A percentile compares a stretch with the other conserved stretches of the same genome.
Evolutionary conservation across 768 basidiomycete species (phyloP).

Genomic region (Crepidotus variabilis): DNA sequence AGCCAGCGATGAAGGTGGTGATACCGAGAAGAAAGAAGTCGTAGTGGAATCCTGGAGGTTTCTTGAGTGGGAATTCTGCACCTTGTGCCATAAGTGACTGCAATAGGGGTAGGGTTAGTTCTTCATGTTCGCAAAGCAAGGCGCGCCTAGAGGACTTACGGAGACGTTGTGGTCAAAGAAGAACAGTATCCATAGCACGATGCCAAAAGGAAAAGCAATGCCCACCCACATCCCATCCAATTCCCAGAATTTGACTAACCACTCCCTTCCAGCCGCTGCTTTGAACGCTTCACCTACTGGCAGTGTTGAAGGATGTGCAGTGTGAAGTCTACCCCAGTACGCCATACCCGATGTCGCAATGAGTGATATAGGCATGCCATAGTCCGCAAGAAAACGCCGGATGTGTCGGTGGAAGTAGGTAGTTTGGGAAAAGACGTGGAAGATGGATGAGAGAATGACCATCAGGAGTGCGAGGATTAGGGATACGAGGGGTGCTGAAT

Average conservation of each 20-base stretch:
- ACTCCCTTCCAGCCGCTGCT: constrained; percentile 67
- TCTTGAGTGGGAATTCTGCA: constrained; percentile 83
- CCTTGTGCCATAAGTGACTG: constrained; percentile 92
- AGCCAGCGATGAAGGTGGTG: constrained; percentile 83
- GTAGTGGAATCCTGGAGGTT: constrained; percentile 83
- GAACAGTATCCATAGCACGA: constrained; percentile 87
- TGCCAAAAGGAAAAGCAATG: constrained; percentile 84
- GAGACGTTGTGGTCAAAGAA: constrained; percentile 96
- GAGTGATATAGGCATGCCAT: constrained; percentile 88
- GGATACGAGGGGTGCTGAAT: constrained; percentile 7
- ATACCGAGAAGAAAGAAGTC: constrained; percentile 91
- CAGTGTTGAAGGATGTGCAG: constrained; percentile 57
- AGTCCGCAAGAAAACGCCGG: constrained; percentile 76
- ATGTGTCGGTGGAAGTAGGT: constrained; percentile 70
- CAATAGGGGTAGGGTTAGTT: not conserved
- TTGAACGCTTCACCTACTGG: constrained; percentile 68
- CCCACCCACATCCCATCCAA: constrained; percentile 87
- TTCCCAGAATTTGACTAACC: constrained; percentile 90
- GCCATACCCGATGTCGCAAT: constrained; percentile 73
- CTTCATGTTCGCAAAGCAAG: not conserved
- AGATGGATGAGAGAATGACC: constrained; percentile 71
- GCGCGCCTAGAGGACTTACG: constrained; percentile 36
- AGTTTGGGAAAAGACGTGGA: constrained; percentile 60
- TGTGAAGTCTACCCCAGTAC: constrained; percentile 80
- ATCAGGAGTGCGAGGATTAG: constrained; percentile 62